Base-by-base conservation (phyloP, 805 yeast species). In the Cyberlindnera subsufficiens region DNA sequence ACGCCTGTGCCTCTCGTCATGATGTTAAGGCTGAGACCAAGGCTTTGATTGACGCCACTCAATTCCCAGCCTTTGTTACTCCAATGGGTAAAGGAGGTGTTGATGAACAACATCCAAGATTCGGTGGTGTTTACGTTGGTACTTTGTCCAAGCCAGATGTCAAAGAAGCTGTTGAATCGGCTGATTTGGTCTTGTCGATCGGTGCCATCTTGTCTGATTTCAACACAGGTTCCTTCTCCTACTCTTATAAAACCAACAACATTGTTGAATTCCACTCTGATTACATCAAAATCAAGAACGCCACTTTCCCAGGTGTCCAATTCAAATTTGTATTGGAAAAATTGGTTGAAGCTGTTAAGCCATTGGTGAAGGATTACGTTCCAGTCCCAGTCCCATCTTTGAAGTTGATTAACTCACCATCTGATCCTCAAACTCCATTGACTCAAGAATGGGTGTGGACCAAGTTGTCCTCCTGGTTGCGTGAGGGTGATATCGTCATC, bases 71-170 rank as follows among this genome's bases (percentile, higher is more conserved):
- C 38, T 86, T 78, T 65, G 82, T 82, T 43, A 87, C 96, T 42
- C 95, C 96, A 55, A 85, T 86, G 93, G 96, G 95, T 66, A 86
- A 86, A 66, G 83, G 88, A 46, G 71, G 78, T 20, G 77, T 86
- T 54, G 80, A 83, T 64, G 96, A 86, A 67, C 72, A 72, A 47
- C 74, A 79, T 62, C 76, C 79, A 49, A 70, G 86, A 65, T 86
- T 77, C 65, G 88, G 87, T 53, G 96, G 96, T 66, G 87, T 82
- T 44, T 86, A 86, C 63, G 86, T 86, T 45, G 96, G 96, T 55
- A 72, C 84, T n/a, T 68, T 87, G 55, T 82, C 95, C 16, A 67
- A 69, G 44, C 87, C 87, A 46, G 84, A 74, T 49, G 87, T 84
- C 42, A 79, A 80, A 61, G 78, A 75, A 49, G 75, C 80, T 32